Conservation (phyloP, 2,329 filamentous ascomycete genomes). For the Cercospora sojina region DNA sequence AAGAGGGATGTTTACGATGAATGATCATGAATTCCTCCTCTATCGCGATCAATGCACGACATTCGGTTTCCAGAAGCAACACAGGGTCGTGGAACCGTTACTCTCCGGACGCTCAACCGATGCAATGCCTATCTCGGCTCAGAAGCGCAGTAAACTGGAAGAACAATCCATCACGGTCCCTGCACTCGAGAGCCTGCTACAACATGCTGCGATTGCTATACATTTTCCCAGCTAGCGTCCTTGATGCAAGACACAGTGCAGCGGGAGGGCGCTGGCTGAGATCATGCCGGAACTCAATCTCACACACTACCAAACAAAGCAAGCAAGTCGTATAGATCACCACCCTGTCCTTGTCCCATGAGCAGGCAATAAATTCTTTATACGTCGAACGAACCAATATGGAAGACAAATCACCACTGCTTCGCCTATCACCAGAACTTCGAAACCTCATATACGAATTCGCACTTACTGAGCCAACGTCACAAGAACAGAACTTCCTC, state of each 20-base stretch:
- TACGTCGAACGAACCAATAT: neutral
- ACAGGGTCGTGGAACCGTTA: neutral
- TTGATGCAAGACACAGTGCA: neutral
- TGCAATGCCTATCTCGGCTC: neutral
- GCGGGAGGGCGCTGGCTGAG: conserved; percentile 1
- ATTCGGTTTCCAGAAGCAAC: neutral
- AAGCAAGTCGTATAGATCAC: neutral
- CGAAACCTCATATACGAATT: conserved; percentile 22
- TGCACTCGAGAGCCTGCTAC: neutral
- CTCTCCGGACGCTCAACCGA: neutral
- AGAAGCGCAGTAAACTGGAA: neutral
- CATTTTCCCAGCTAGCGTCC: neutral
- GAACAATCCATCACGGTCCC: neutral
- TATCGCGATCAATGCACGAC: neutral
- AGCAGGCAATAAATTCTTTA: neutral
- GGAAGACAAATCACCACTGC: conserved; percentile 11
- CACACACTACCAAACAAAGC: neutral
- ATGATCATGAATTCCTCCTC: neutral
- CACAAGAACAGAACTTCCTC: neutral
- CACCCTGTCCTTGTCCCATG: neutral
- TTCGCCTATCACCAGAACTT: conserved; percentile 18
- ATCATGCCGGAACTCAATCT: conserved; percentile 16
- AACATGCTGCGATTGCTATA: neutral
- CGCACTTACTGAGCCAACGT: neutral
- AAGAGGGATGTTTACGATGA: conserved; percentile 6